These are phyloP conservation scores for Populus alba DNA, from an alignment of 345 rosid genomes.

Conservation along the genomic window DNA sequence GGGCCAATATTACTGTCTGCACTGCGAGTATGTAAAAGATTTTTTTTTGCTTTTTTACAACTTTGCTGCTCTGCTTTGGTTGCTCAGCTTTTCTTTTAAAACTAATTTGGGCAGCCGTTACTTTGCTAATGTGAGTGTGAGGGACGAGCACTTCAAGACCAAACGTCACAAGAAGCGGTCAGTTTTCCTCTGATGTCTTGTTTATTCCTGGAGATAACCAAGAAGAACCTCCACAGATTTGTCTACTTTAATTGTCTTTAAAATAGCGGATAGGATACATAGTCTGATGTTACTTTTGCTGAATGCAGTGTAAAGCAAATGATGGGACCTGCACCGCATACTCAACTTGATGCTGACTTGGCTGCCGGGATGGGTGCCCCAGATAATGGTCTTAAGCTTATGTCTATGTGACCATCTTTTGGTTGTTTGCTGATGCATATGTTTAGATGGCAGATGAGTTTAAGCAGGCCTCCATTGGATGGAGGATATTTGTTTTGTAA, in stretches of 20 bases:
- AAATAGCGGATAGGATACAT: neutral
- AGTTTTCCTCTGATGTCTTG: neutral
- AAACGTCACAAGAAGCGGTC: slow-evolving; percentile 92
- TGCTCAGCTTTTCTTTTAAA: neutral
- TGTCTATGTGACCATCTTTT: slow-evolving; percentile 39
- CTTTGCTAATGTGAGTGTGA: slow-evolving; percentile 55
- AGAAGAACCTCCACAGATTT: too few species aligned
- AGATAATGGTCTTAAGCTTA: slow-evolving; percentile 80
- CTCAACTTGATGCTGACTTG: slow-evolving; percentile 89
- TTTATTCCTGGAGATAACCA: too few species aligned
- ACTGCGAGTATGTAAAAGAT: slow-evolving; percentile 71
- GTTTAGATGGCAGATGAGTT: neutral
- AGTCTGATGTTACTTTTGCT: slow-evolving; percentile 10
- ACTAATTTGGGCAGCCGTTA: slow-evolving; percentile 57
- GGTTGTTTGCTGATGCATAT: neutral
- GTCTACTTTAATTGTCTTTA: neutral
- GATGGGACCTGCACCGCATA: slow-evolving; percentile 80
- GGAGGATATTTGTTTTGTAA: slow-evolving; percentile 11
- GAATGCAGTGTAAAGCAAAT: slow-evolving; percentile 65
- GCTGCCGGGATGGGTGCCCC: slow-evolving; percentile 98
- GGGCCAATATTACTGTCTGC: slow-evolving; percentile 95
- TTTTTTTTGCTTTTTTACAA: neutral
- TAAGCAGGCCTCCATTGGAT: neutral
- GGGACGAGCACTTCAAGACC: slow-evolving; percentile 87
- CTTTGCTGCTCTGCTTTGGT: neutral